Evolutionary conservation across 2,329 filamentous ascomycete genomes (phyloP).

Genomic region (Pseudogymnoascus sp.): DNA sequence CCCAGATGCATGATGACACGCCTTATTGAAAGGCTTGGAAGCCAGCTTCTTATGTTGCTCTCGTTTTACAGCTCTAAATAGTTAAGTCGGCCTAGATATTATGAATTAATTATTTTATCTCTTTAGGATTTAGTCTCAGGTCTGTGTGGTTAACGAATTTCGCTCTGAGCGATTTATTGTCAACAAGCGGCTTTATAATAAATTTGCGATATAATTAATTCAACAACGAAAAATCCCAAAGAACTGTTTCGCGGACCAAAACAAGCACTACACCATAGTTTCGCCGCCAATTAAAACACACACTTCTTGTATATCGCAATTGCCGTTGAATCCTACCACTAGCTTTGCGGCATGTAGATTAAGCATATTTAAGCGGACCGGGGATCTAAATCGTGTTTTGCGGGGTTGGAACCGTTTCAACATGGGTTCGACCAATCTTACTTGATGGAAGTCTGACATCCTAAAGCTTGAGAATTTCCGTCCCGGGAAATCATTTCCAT

Average conservation of each 20-base stretch:
- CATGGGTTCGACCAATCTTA: background rate
- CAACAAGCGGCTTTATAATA: background rate
- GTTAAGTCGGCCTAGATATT: background rate
- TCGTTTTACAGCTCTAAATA: background rate
- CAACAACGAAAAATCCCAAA: background rate
- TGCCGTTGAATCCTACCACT: background rate
- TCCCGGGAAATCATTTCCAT: slow-evolving; percentile 1
- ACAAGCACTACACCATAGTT: background rate
- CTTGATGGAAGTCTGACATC: background rate
- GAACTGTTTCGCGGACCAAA: background rate
- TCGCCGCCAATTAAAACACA: background rate
- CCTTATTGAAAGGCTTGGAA: background rate
- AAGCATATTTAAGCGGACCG: background rate
- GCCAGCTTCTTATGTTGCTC: background rate
- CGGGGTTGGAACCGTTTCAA: background rate
- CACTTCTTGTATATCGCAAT: background rate
- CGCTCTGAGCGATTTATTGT: background rate
- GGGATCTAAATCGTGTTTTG: background rate
- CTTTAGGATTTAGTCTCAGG: background rate
- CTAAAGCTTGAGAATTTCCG: background rate
- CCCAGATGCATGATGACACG: background rate
- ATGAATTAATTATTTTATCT: background rate
- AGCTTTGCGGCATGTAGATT: background rate
- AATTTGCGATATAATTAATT: background rate
- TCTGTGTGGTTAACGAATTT: background rate